These are phyloP conservation scores for Tubosaeta sp. DNA, from an alignment of 768 basidiomycete genomes.

Conservation along the genomic window DNA sequence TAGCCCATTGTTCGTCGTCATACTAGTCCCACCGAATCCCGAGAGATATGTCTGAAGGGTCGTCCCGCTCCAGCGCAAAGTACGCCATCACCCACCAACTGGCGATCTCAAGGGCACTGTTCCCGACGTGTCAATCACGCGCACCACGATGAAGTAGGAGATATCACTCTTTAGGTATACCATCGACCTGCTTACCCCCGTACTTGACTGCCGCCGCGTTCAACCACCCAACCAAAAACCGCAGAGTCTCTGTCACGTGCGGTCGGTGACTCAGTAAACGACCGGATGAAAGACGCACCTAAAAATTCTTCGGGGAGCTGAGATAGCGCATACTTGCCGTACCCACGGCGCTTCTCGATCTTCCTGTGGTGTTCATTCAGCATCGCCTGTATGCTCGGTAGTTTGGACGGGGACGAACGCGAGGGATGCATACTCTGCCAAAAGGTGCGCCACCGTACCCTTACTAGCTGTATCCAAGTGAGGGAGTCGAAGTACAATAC, in stretches of 20 bases:
- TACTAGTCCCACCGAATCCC: neutral
- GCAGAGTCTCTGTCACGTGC: neutral
- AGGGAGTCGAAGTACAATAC: neutral
- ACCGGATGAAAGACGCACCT: neutral
- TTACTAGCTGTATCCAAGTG: neutral
- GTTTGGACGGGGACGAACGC: too few species aligned
- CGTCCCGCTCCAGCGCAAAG: neutral
- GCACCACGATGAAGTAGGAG: neutral
- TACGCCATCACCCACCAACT: neutral
- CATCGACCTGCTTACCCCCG: conserved; percentile 15
- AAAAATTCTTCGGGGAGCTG: neutral
- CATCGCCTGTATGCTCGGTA: conserved; percentile 4
- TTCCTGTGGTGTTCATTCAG: neutral
- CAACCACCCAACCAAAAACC: conserved; percentile 8
- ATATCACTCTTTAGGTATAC: neutral
- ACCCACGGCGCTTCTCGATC: conserved; percentile 11
- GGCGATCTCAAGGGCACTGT: neutral
- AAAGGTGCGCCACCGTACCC: neutral
- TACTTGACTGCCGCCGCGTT: conserved; percentile 9
- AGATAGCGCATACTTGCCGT: conserved; percentile 3
- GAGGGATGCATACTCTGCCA: too few species aligned
- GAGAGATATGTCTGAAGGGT: neutral
- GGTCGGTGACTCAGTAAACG: neutral
- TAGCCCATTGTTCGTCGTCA: neutral
- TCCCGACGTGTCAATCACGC: neutral